Evolutionary conservation across 75 land plant genomes (phyloP), one percentile per base, ranked within the genome.

Genomic region (Picea sitchensis): DNA sequence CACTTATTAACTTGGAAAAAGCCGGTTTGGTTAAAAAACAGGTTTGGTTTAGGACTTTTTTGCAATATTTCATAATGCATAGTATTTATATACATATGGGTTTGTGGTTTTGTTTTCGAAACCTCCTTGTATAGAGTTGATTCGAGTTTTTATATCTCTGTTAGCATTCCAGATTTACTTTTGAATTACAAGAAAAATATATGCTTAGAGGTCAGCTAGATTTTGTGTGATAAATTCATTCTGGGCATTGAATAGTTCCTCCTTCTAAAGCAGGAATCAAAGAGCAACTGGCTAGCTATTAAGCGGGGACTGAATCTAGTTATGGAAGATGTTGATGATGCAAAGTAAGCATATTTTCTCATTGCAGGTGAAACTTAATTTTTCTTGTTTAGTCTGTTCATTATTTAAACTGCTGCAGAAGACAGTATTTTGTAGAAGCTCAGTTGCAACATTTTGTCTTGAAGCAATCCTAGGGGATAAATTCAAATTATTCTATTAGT

Each of bases 11-110:
- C 82, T 87, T 97, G 75, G 99, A 95, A 84, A 95, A 87, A 72
- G 96, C 92, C 77, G 98, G 95, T 14, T 86, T 96, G 63, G 36
- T 96, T 58, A 94, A 81, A 76, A 96, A 85, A 79, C 99, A 96
- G 93, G 99, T 90, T 75, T 54, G 76, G 59, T 26, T 31, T 31
- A 1, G 5, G 12, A 71, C 1, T 17, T 44, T 71, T 71, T 32
- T 44, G 54, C 73, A 69, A 23, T 20, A 41, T 71, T 44, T 38
- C 74, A 71, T 44, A 41, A n/a, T 44, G 56, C 20, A n/a, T 71
- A 12, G 18, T 18, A 21, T 36, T 4, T 44, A 71, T 41, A 67
- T 71, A 44, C 14, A 1, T 15, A 71, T 11, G 13, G n/a, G 74
- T 9, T 18, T 11, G 2, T 18, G 3, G 21, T 44, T 71, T 71